Evolutionary conservation across 108 stramenopile genomes (phyloP), one percentile per base, ranked within the genome.

Genomic region (Nitzschia inconspicua): DNA sequence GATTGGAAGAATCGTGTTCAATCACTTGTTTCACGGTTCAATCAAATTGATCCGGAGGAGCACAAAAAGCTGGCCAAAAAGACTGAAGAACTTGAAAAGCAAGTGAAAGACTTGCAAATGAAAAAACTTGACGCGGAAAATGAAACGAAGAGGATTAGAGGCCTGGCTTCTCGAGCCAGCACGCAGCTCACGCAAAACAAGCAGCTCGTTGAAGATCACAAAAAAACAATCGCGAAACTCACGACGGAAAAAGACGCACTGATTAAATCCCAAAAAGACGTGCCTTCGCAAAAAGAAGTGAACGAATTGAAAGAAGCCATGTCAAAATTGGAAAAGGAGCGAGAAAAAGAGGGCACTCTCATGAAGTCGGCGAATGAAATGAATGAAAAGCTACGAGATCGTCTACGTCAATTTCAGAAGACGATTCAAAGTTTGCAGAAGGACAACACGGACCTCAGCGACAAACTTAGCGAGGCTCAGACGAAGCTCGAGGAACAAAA

Each of bases 31-130:
- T 84, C 82, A 8, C 84, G 82, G 42, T 95, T 90, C 78, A 90
- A 95, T 56, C 90, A 91, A 74, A 72, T 95, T 22, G 94, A 95
- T 57, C 94, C 94, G 0, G 81, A 76, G 36, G 94, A 95, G 57
- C 89, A 95, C 66, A 75, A 61, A 6, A 57, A 73, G 44, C 76
- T 82, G 1, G 77, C 89, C 26, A 79, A 76, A 36, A 76, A 64
- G 43, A 60, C 79, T 30, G 83, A 86, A 43, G 64, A 63, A 22
- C 44, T 88, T 28, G 64, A 78, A 57, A 60, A 66, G 19, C 81
- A 92, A 59, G 49, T 63, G 8, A 41, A 68, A 14, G 25, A 55
- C 9, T 49, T 83, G 13, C 78, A 83, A 63, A 16, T 72, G 9
- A 58, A 74, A 42, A 88, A 86, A 47, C 64, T 57, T 23, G 57